phyloP scores from a whole-genome alignment of 2,329 filamentous ascomycete species.

The Verticillium dahliae region DNA sequence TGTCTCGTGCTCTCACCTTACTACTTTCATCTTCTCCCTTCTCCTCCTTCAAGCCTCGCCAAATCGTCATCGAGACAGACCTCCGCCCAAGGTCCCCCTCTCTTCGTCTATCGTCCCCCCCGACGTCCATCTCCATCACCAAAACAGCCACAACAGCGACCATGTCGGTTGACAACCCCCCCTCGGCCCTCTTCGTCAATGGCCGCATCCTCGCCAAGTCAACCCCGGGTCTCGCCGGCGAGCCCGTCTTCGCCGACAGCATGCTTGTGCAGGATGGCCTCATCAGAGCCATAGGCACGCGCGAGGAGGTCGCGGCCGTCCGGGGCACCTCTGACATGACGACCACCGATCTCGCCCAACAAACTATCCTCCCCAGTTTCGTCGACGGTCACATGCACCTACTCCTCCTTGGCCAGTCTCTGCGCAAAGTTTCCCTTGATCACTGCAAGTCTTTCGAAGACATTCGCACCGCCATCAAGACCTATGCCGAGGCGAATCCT shows the following conservation, averaged over 20 bases:
- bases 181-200: conserved; percentile 9
- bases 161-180: background rate
- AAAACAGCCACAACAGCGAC: background rate
- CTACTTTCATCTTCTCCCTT: background rate
- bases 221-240: conserved; percentile 5
- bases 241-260: conserved; percentile 11
- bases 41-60: background rate
- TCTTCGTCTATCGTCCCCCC: background rate
- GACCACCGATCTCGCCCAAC: conserved; percentile 16
- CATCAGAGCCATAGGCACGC: conserved; percentile 8
- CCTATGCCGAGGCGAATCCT: conserved; percentile 39
- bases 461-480: conserved; percentile 37
- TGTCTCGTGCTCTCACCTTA: background rate
- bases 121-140: background rate
- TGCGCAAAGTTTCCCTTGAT: conserved; percentile 43
- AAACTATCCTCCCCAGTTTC: conserved; percentile 45
- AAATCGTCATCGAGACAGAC: background rate
- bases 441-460: conserved; percentile 41
- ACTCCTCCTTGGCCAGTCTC: conserved; percentile 44
- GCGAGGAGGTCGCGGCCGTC: background rate
- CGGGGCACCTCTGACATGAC: background rate
- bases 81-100: background rate
- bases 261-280: conserved; percentile 11
- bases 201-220: conserved; percentile 11
- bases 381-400: conserved; percentile 53